These are phyloP conservation scores for Bodo saltans DNA, from an alignment of 78 protist genomes.

Conservation along the genomic window DNA sequence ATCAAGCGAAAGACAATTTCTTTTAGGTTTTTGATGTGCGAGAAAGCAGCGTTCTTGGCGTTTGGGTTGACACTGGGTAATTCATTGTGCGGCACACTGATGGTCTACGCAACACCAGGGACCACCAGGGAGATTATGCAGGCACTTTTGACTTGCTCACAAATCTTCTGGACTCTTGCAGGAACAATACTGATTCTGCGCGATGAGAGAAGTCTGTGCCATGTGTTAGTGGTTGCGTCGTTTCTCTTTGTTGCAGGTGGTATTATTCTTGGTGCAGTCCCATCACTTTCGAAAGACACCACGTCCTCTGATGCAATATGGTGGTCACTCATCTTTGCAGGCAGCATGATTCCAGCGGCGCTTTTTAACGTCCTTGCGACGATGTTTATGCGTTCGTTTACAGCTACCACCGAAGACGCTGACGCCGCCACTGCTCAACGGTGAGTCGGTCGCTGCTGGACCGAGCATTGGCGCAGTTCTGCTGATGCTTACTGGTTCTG, in stretches of 20 bases:
- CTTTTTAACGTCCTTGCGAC: not conserved
- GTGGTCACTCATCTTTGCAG: not conserved
- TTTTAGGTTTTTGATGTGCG: no score
- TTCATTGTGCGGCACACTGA: not conserved
- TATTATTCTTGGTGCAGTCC: not conserved
- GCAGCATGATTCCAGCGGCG: not conserved
- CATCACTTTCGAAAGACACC: not conserved
- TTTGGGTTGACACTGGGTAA: no score
- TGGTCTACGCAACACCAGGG: not conserved
- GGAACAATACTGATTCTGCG: not conserved
- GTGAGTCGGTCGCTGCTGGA: not conserved
- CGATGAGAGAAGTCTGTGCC: not conserved
- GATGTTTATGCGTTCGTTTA: not conserved
- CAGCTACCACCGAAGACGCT: not conserved
- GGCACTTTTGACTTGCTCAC: not conserved
- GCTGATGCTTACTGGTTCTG: not conserved
- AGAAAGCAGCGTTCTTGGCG: no score
- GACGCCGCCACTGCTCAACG: no score
- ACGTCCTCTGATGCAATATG: no score
- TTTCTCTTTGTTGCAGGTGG: not conserved
- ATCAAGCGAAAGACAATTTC: no score
- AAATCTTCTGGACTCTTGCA: not conserved
- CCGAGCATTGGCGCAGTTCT: not conserved
- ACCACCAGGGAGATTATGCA: not conserved
- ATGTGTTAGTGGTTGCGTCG: not conserved